Evolutionary conservation across 768 basidiomycete genomes (phyloP), one percentile per base, ranked within the genome.

Genomic region (Gyrodon lividus): DNA sequence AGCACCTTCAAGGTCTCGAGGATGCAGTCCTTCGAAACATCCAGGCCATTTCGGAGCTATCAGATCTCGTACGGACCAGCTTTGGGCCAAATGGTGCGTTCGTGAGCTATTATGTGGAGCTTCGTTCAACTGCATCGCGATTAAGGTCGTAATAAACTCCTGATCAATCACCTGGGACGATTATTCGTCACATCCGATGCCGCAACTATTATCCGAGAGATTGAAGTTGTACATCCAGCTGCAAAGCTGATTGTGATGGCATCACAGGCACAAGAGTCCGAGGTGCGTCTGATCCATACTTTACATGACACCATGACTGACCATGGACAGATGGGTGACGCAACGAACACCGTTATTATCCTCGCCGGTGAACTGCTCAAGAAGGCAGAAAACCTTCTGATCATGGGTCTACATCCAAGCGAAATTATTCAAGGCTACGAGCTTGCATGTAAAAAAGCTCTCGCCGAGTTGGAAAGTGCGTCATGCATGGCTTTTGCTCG

Each of bases 191-290:
- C 97, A 30, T 96, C 93, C 42, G 96, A 99, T 81, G 96, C 97
- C 9, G 97, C 97, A 12, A 98, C 96, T 52, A 98, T 99, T 71
- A 93, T 99, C 64, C 82, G 88, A 58, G 97, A 99, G 74, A 86
- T 98, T 65, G 97, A 99, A 67, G 93, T 99, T 50, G 93, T 98
- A 14, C 97, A 99, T 70, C 97, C 97, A 1, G 97, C 96, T 5
- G 97, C 95, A 28, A 99, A 98, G 68, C 77, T 99, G n/a, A 74
- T 98, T n/a, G 96, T 98, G 13, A 97, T 98, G 93, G 92, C 94
- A 23, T 92, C 90, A 23, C 94, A 98, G 64, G 91, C 96, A 12
- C 97, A 98, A 68, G 97, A 98, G 68, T 70, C 85, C 0, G 96
- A 98, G 81, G 94, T 92, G 51, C 55, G 82, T 70, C 17, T 22